Base-by-base conservation (phyloP, 2,329 filamentous ascomycete species). In the Exophiala aquamarina region DNA sequence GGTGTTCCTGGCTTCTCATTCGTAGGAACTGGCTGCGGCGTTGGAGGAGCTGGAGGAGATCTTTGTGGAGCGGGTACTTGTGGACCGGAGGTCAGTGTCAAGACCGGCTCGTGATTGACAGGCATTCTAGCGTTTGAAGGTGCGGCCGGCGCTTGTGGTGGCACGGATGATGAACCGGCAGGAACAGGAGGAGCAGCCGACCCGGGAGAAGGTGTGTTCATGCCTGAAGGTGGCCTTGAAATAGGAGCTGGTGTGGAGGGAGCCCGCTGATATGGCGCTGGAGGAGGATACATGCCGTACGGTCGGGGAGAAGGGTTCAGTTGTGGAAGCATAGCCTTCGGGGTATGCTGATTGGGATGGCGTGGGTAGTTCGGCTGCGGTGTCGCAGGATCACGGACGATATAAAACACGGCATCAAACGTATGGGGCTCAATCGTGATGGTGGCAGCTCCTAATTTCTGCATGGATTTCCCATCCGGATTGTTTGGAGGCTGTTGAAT, bases 361-460 rank as follows among this genome's bases (percentile, higher is more conserved):
- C 47, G 53, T 17, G 47, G 53, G 23, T 50, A 52, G 17, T 55
- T 50, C 5, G 62, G 61, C 9, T 64, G 65, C 35, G 66, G 67
- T 21, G 65, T 60, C 45, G 67, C 66, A 34, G 70, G 68, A 41
- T 77, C 75, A 54, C 77, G 77, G 38, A 80, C 76, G 11, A 73
- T 72, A 59, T 77, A 81, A 18, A 81, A 67, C 56, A 75, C 72
- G 14, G 76, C 77, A 50, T 82, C 78, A 54, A 84, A 81, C 6
- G 78, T 76, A 63, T 84, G 80, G 40, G 82, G 82, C 52, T 83
- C 82, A 39, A 84, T 76, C 26, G 78, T 75, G 41, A 85, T 71
- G 46, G 77, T 75, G 56, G 78, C 81, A 49, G 73, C 70, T 37
- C 82, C 81, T 26, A 81, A 66, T 58, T 74, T 76, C 8, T 70